Evolutionary conservation across 768 basidiomycete species (phyloP), one percentile per base, ranked within the genome.

Genomic region (Mycena floridula): DNA sequence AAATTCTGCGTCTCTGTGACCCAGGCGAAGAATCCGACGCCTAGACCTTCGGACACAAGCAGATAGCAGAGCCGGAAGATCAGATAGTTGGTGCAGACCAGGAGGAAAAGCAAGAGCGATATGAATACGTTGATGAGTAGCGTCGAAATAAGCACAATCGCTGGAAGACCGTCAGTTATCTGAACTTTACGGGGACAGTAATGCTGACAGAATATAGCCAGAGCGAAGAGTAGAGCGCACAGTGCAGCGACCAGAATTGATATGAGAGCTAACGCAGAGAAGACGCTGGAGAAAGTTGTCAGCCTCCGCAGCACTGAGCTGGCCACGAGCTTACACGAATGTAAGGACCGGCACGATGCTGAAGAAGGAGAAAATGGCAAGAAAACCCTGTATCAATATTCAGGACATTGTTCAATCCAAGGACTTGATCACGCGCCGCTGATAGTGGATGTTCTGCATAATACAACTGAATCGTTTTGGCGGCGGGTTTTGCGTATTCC

Each of bases 1-100:
- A 48, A 48, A 15, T 46, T 53, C 2, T 32, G 36, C n/a, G 59
- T 59, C 45, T 65, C 59, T 15, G 52, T 28, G 16, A 52, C 54
- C 64, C 64, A 67, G 40, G 53, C 59, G n/a, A 43, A 32, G 43
- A 60, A 48, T 4, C 58, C 62, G 28, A 12, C 20, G 9, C 59
- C 59, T 12, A 51, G 40, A 4, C 63, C 64, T 23, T 57, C 54
- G 23, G 52, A 27, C 16, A 52, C 47, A 35, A 61, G 42, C 6
- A 59, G 49, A 38, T 56, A 44, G 8, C 54, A 51, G 28, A 67
- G 54, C 38, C 61, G 54, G 40, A 45, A 48, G 11, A 47, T 32
- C 40, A 55, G 50, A 44, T 64, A 66, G n/a, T n/a, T n/a, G n/a
- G n/a, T n/a, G n/a, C n/a, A n/a, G n/a, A n/a, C 39, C 49, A 44